Percentiles rank a stretch among this genome's conserved stretches.
Conservation (phyloP, 148 eudicot species). For the Gaultheria prostrata region DNA sequence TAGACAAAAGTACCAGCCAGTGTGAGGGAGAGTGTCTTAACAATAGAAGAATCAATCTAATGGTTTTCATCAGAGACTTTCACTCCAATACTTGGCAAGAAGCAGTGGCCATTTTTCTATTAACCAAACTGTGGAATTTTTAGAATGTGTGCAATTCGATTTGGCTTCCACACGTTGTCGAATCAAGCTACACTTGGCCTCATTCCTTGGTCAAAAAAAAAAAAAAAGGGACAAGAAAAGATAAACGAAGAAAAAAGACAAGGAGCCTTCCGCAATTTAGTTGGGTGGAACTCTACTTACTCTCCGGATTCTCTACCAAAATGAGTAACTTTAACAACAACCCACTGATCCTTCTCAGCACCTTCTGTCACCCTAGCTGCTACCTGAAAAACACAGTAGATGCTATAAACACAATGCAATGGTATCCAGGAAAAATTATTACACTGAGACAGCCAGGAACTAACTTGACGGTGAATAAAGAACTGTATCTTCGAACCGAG, state of each 20-base stretch:
- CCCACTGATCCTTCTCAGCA: conserved; percentile 88
- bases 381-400: conserved; percentile 46
- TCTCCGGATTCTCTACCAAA: conserved; percentile 74
- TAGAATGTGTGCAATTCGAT: background rate
- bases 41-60: background rate
- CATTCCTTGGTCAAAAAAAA: background rate
- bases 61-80: background rate
- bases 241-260: background rate
- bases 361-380: conserved; percentile 79
- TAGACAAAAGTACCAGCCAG: background rate
- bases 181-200: background rate
- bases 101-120: background rate
- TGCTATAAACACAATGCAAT: conserved; percentile 2
- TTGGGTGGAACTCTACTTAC: conserved; percentile 45
- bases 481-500: background rate
- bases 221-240: background rate
- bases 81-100: conserved; percentile 2
- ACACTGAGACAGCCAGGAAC: background rate
- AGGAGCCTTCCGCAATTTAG: background rate
- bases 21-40: too few relatives aligned
- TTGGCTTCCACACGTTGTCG: background rate
- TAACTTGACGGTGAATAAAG: background rate
- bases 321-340: conserved; percentile 88
- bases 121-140: background rate
- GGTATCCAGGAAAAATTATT: background rate